These are phyloP conservation scores for Penicillium sp. DNA, from an alignment of 2,329 filamentous ascomycete genomes.

Conservation along the genomic window DNA sequence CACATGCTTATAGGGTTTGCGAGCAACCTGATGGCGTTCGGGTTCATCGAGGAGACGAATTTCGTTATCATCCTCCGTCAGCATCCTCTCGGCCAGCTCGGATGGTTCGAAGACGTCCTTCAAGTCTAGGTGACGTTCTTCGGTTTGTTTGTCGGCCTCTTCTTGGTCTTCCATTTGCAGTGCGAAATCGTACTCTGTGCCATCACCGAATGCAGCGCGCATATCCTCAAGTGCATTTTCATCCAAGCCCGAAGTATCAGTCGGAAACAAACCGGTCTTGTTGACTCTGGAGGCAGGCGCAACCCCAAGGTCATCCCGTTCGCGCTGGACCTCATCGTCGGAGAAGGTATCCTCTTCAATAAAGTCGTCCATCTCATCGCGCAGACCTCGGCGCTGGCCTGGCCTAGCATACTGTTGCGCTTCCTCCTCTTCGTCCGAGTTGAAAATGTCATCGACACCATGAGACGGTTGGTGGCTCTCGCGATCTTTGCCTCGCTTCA, in stretches of 20 bases:
- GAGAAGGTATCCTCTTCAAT: conserved; percentile 93
- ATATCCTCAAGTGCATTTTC: conserved; percentile 92
- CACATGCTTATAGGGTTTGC: conserved; percentile 76
- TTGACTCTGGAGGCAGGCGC: conserved; percentile 67
- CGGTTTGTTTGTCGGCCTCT: conserved; percentile 64
- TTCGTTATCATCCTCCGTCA: conserved; percentile 88
- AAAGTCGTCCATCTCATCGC: conserved; percentile 85
- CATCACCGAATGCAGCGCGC: conserved; percentile 89
- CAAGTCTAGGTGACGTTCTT: conserved; percentile 77
- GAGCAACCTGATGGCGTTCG: conserved; percentile 85
- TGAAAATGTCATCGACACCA: conserved; percentile 86
- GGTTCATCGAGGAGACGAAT: conserved; percentile 85
- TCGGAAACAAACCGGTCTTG: conserved; percentile 56
- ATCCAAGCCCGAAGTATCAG: conserved; percentile 76
- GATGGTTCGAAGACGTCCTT: conserved; percentile 98
- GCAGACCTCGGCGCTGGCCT: conserved; percentile 49
- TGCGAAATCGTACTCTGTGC: conserved; percentile 92
- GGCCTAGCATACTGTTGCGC: conserved; percentile 43
- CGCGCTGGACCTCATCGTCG: conserved; percentile 66
- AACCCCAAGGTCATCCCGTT: conserved; percentile 80
- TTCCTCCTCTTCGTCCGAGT: conserved; percentile 78
- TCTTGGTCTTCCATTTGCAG: conserved; percentile 79
- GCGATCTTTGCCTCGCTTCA: conserved; percentile 78
- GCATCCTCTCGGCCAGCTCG: conserved; percentile 82
- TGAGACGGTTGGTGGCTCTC: conserved; percentile 51